Base-by-base conservation (phyloP, 768 basidiomycete species). In the Rhizopogon vesiculosus region DNA sequence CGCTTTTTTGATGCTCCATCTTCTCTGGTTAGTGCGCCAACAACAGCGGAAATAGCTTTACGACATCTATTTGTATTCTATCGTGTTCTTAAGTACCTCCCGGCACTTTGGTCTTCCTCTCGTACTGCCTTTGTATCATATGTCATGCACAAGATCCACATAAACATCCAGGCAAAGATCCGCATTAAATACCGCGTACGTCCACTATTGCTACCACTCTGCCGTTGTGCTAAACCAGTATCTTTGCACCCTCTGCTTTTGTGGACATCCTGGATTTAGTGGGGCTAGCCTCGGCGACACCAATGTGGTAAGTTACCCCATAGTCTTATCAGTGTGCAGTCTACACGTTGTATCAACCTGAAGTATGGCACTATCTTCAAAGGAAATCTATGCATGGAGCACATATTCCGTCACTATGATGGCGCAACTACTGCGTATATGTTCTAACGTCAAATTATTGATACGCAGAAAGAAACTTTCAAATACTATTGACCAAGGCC, bases 161-260 rank as follows among this genome's bases (percentile, higher is more conserved):
- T 74, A 1, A 66, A 66, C 22, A 82, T 84, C 68, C 54, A 83
- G 19, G 61, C 64, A 15, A 74, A 72, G 19, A 65, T 83, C 3
- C 75, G 81, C 6, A 69, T 64, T 9, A 64, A 79, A 38, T 79
- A 81, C 61, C 70, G 62, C 16, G 51, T 51, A 8, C 75, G 80
- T 56, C 80, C 78, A 1, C 75, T 83, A 51, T 81, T 83, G 10
- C 10, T 57, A 69, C 82, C 3, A 76, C 83, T 63, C 81, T 81
- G 5, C 79, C 81, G 2, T 79, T 81, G 45, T 43, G 76, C 44
- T 48, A 15, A 19, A 10, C 10, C 13, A 12, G 5, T 38, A 15
- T 35, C 3, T 13, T 54, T 28, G n/a, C 49, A 16, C 39, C 31
- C 18, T 18, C 29, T 39, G 7, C 5, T 44, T 51, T n/a, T 15